Conservation (phyloP, 176 grass and related monocot species). For the Secale cereale region DNA sequence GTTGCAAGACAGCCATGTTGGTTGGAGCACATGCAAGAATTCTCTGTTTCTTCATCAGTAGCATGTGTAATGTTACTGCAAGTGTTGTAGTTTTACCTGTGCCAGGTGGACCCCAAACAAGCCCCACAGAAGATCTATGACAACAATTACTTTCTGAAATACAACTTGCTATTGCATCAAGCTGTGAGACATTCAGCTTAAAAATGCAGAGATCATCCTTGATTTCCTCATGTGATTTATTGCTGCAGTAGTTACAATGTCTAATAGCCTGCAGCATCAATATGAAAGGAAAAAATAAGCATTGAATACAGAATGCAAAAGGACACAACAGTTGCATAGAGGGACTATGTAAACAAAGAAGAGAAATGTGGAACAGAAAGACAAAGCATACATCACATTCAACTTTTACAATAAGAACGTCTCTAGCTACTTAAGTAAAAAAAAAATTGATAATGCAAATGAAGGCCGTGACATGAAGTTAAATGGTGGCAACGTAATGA, state of each 20-base stretch:
- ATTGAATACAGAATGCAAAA: conserved; percentile 14
- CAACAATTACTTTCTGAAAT: conserved; percentile 44
- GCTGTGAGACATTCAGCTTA: conserved; percentile 65
- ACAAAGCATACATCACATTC: neutral
- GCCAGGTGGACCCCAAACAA: conserved; percentile 85
- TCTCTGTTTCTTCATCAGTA: conserved; percentile 56
- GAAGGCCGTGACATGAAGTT: neutral
- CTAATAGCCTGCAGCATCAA: conserved; percentile 34
- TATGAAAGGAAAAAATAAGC: neutral
- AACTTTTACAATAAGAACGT: conserved; percentile 6
- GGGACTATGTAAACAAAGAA: conserved; percentile 19
- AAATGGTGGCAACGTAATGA: neutral
- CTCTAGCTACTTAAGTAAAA: neutral
- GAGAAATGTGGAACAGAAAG: neutral
- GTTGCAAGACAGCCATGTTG: conserved; percentile 82
- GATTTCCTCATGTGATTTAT: conserved; percentile 32
- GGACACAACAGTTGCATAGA: conserved; percentile 15
- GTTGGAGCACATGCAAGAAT: conserved; percentile 76
- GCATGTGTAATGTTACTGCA: conserved; percentile 51
- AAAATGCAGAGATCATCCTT: conserved; percentile 36
- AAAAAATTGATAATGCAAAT: conserved; percentile 5
- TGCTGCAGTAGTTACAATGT: conserved; percentile 41
- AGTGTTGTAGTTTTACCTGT: conserved; percentile 88
- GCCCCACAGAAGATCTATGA: conserved; percentile 45
- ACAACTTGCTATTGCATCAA: conserved; percentile 50